A percentile compares a stretch with the other conserved stretches of the same genome.
These are phyloP conservation scores for Skeletonema marinoi DNA, from an alignment of 108 stramenopile species.

Conservation along the genomic window DNA sequence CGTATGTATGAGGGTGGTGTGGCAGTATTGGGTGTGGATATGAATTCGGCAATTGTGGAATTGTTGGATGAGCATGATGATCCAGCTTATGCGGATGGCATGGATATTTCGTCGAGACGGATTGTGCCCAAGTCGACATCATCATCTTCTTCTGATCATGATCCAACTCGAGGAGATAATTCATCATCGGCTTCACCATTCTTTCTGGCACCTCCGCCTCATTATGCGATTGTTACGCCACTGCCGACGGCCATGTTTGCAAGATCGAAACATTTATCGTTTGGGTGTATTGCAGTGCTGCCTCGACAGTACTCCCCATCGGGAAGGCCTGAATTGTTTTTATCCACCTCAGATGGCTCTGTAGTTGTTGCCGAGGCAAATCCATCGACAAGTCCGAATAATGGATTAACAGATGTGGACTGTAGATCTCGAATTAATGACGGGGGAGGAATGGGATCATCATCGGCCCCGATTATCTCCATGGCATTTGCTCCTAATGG, in stretches of 20 bases:
- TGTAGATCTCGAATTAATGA: slow-evolving; percentile 69
- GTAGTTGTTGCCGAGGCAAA: slow-evolving; percentile 65
- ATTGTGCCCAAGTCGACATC: slow-evolving; percentile 10
- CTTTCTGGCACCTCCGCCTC: slow-evolving; percentile 48
- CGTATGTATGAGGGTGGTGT: slow-evolving; percentile 76
- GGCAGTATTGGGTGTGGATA: slow-evolving; percentile 66
- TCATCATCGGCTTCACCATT: slow-evolving; percentile 2
- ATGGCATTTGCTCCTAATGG: slow-evolving; percentile 95
- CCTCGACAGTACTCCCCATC: slow-evolving; percentile 68
- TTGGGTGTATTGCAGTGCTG: slow-evolving; percentile 68
- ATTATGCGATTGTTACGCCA: slow-evolving; percentile 73
- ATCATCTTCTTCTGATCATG: not conserved
- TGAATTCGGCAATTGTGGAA: slow-evolving; percentile 78
- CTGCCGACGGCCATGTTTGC: slow-evolving; percentile 70
- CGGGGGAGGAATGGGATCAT: not conserved
- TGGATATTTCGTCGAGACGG: slow-evolving; percentile 55
- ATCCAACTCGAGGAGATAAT: slow-evolving; percentile 4
- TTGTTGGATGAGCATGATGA: slow-evolving; percentile 80
- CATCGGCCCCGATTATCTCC: slow-evolving; percentile 71
- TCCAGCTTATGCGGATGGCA: slow-evolving; percentile 58
- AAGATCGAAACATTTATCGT: slow-evolving; percentile 50
- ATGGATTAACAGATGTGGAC: slow-evolving; percentile 74
- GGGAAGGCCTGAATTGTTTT: slow-evolving; percentile 76
- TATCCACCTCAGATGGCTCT: slow-evolving; percentile 80
- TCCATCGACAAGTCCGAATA: slow-evolving; percentile 49